Conservation (phyloP, 75 land plant genomes). For the Gnetum montanum region DNA sequence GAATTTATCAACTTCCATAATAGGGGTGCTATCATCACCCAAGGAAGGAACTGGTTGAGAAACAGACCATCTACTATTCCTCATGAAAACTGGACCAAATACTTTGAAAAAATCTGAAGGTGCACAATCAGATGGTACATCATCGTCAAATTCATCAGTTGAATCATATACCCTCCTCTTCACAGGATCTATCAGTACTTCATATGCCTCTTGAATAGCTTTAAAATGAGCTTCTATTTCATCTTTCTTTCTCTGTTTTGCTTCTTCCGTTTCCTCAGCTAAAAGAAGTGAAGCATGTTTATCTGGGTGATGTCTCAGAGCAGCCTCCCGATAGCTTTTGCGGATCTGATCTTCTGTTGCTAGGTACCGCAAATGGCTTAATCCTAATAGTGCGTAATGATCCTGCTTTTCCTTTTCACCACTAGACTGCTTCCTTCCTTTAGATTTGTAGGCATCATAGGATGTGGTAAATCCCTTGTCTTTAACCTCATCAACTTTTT, state of each 20-base stretch:
- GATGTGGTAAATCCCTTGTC: constrained; percentile 32
- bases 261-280: constrained; percentile 77
- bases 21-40: constrained; percentile 60
- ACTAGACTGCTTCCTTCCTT: constrained; percentile 72
- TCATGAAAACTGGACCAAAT: constrained; percentile 87
- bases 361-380: constrained; percentile 72
- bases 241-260: constrained; percentile 79
- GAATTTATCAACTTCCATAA: constrained; percentile 67
- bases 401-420: constrained; percentile 57
- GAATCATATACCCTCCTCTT: constrained; percentile 92
- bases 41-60: constrained; percentile 63
- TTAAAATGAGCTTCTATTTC: constrained; percentile 89
- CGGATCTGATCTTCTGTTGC: constrained; percentile 94
- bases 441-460: constrained; percentile 62
- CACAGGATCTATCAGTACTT: constrained; percentile 84
- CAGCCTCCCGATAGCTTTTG: constrained; percentile 81
- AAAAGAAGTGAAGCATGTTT: constrained; percentile 86
- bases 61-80: constrained; percentile 88
- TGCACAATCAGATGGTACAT: constrained; percentile 80
- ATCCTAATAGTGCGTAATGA: constrained; percentile 86
- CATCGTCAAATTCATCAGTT: constrained; percentile 98
- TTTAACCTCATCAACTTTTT: constrained; percentile 21
- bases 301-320: constrained; percentile 89
- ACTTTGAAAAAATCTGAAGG: constrained; percentile 86
- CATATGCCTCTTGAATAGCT: constrained; percentile 89